Conservation (phyloP, 139 green algal species). For the Chlorokybus atmophyticus region DNA sequence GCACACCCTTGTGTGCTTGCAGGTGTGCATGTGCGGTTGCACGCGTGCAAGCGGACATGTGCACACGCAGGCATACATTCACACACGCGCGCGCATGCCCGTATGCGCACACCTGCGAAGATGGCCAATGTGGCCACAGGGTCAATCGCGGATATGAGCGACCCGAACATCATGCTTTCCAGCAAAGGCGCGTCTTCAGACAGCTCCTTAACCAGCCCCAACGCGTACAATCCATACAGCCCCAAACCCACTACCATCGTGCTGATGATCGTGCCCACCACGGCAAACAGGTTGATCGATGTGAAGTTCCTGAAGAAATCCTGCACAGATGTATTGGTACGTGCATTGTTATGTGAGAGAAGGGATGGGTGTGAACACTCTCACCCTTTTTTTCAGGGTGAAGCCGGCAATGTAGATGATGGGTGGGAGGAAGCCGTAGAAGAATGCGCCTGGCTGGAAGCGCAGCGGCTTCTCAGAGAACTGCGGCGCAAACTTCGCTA, state of each 20-base stretch:
- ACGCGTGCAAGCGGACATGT: conserved; percentile 12
- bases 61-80: no score
- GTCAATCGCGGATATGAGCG: conserved; percentile 55
- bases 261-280: conserved; percentile 49
- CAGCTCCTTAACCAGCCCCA: conserved; percentile 33
- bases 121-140: conserved; percentile 45
- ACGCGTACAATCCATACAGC: conserved; percentile 40
- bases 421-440: conserved; percentile 56
- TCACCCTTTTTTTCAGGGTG: conserved; percentile 40
- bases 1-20: no score
- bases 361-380: no score
- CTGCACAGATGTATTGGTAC: no score
- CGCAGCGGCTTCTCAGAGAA: background rate
- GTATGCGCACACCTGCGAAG: conserved; percentile 39
- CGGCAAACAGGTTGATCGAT: conserved; percentile 46
- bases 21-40: background rate
- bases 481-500: background rate
- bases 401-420: conserved; percentile 75
- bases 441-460: conserved; percentile 48
- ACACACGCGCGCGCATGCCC: no score
- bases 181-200: conserved; percentile 26
- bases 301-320: conserved; percentile 48
- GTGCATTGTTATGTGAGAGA: no score
- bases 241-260: conserved; percentile 45
- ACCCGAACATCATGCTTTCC: conserved; percentile 36